phyloP scores from a whole-genome alignment of 2,329 filamentous ascomycete genomes.

The Pestalotiopsis sp. region DNA sequence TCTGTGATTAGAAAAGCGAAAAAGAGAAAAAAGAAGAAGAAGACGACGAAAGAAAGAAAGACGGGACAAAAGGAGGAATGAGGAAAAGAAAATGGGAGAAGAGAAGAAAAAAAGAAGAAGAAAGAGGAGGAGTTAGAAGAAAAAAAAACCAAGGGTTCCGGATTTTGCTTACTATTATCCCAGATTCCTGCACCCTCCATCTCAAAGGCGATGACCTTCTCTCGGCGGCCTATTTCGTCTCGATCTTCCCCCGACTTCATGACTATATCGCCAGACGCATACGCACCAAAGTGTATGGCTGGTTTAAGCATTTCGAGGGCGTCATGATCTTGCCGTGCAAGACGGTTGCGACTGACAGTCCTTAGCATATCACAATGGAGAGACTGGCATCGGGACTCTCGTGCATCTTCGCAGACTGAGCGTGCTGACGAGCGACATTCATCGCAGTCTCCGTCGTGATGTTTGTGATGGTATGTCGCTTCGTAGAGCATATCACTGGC shows the following conservation, averaged over 20 bases:
- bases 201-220: neutral
- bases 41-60: no score
- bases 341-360: neutral
- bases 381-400: neutral
- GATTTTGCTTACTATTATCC: neutral
- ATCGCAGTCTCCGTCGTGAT: neutral
- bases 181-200: neutral
- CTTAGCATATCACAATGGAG: neutral
- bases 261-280: neutral
- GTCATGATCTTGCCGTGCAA: no score
- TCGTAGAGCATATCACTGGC: neutral
- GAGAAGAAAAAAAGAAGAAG: no score
- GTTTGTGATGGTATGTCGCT: neutral
- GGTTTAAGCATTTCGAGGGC: neutral
- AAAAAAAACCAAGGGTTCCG: no score
- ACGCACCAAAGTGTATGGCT: neutral
- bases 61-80: no score
- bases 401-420: neutral
- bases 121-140: no score
- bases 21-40: no score
- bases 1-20: neutral
- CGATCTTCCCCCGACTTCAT: neutral
- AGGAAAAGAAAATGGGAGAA: no score
- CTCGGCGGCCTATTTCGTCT: neutral
- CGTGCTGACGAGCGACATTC: neutral